Conservation (phyloP, 108 stramenopile species). For the Pinguiococcus pyrenoidosus region DNA sequence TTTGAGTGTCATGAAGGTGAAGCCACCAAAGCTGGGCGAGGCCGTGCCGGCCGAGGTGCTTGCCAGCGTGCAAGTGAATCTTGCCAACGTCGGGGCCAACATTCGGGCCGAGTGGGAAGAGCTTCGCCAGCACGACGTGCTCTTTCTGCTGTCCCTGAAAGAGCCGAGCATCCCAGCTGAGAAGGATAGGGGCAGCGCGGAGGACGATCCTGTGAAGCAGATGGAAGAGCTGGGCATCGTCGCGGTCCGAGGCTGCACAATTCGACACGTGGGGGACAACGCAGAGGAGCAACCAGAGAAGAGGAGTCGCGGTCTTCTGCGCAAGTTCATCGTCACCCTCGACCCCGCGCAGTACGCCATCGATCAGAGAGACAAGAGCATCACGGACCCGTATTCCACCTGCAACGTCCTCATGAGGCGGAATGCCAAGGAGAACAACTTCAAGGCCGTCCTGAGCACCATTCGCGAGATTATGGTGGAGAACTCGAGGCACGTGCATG, state of each 20-base stretch:
- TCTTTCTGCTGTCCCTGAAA: conserved; percentile 58
- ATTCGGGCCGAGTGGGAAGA: conserved; percentile 81
- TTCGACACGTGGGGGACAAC: too few species aligned
- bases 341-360: too few species aligned
- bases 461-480: conserved; percentile 59
- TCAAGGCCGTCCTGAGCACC: conserved; percentile 79
- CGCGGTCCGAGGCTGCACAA: too few species aligned
- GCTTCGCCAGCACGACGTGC: conserved; percentile 71
- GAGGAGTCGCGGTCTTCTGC: too few species aligned
- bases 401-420: conserved; percentile 78
- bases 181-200: too few species aligned
- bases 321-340: too few species aligned
- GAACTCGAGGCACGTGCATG: too few species aligned
- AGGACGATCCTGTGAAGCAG: too few species aligned
- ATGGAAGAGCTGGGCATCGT: too few species aligned
- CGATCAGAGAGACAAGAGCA: conserved; percentile 5
- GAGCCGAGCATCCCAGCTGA: too few species aligned
- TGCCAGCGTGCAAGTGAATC: background rate
- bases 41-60: conserved; percentile 54
- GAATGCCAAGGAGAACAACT: conserved; percentile 80
- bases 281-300: background rate
- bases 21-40: conserved; percentile 66
- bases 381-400: conserved; percentile 55
- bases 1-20: conserved; percentile 54
- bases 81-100: conserved; percentile 30